Percentiles rank a stretch among this genome's conserved stretches.
These are phyloP conservation scores for Phylloboletellus chloephorus DNA, from an alignment of 1,284 basidiomycete species.

Conservation along the genomic window DNA sequence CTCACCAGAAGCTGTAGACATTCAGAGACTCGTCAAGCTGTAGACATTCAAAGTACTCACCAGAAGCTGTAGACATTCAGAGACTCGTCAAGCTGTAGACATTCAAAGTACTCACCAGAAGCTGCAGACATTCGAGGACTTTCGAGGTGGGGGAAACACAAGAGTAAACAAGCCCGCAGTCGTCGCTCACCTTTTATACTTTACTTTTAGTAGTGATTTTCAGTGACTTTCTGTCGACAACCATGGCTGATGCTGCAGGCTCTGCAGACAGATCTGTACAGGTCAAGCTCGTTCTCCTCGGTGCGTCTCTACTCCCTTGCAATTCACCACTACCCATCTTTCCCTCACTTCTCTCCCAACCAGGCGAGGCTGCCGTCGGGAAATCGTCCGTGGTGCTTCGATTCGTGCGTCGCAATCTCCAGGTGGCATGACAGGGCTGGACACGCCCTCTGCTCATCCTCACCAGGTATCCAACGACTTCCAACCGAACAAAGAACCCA, in stretches of 20 bases:
- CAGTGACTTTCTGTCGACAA: conserved; percentile 8
- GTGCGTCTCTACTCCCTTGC: conserved; percentile 32
- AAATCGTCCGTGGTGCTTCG: conserved; percentile 99
- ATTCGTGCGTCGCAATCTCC: conserved; percentile 63
- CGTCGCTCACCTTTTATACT: background rate
- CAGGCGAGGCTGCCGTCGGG: conserved; percentile 97
- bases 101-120: no score
- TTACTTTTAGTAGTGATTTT: conserved; percentile 2
- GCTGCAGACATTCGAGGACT: no score
- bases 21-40: no score
- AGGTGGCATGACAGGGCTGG: background rate
- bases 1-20: no score
- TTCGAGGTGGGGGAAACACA: conserved; percentile 27
- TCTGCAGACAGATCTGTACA: conserved; percentile 55
- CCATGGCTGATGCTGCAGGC: conserved; percentile 66
- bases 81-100: no score
- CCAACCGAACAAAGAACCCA: conserved; percentile 95
- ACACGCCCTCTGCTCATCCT: conserved; percentile 12
- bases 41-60: no score
- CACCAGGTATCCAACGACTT: conserved; percentile 86
- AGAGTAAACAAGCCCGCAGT: conserved; percentile 21
- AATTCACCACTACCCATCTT: conserved; percentile 1
- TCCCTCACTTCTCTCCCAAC: conserved; percentile 2
- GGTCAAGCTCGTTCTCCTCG: conserved; percentile 61
- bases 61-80: no score